phyloP scores from a whole-genome alignment of 2,329 filamentous ascomycete genomes.

The Trichophyton rubrum region DNA sequence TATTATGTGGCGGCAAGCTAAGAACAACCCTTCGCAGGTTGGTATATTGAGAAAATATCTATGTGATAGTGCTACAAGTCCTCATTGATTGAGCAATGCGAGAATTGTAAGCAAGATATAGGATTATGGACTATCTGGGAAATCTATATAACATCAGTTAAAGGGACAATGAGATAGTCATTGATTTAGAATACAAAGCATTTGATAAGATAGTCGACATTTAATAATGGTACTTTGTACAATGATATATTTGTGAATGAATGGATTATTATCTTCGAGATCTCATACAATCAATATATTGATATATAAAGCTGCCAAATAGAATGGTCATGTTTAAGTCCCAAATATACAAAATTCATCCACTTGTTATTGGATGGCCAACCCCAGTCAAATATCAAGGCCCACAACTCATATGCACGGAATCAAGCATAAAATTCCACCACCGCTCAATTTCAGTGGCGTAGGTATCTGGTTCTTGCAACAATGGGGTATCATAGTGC shows the following conservation, averaged over 20 bases:
- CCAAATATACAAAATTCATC: too few species aligned
- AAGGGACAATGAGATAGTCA: neutral
- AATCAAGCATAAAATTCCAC: too few species aligned
- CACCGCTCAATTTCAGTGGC: too few species aligned
- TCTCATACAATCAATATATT: neutral
- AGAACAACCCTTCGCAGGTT: neutral
- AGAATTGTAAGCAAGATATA: neutral
- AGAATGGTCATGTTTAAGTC: neutral
- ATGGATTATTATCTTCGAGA: neutral
- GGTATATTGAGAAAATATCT: neutral
- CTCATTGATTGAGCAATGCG: neutral
- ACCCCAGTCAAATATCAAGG: too few species aligned
- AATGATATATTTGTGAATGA: neutral
- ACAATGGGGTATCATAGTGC: too few species aligned
- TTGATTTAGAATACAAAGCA: neutral
- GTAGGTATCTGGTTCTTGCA: too few species aligned
- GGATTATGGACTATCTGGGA: neutral
- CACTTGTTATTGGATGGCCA: too few species aligned
- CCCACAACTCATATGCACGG: too few species aligned
- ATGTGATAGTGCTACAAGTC: neutral
- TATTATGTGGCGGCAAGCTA: neutral
- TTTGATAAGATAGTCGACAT: neutral
- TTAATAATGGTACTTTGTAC: neutral
- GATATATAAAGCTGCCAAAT: neutral
- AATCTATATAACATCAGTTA: neutral